Percentiles rank a stretch among this genome's conserved stretches.
phyloP scores from a whole-genome alignment of 2,329 filamentous ascomycete species.

The Grosmannia serpens region DNA sequence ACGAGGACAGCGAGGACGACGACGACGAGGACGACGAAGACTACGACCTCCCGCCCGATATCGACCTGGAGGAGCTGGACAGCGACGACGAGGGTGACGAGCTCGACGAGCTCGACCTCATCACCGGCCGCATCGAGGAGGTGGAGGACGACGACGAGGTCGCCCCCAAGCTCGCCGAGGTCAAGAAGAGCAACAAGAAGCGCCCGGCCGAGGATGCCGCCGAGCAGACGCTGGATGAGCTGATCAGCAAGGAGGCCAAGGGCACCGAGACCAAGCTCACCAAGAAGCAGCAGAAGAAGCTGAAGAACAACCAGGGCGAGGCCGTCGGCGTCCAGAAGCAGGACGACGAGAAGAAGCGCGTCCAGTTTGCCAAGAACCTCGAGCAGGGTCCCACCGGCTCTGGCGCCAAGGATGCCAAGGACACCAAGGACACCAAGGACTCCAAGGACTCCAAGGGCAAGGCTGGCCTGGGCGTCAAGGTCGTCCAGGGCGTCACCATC shows the following conservation, averaged over 20 bases:
- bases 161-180: conserved; percentile 45
- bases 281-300: conserved; percentile 97
- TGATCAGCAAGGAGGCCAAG: conserved; percentile 66
- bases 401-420: conserved; percentile 24
- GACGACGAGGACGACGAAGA: conserved; percentile 51
- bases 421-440: conserved; percentile 28
- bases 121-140: conserved; percentile 61
- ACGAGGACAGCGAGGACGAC: conserved; percentile 50
- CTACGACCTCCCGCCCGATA: conserved; percentile 70
- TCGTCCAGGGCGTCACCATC: conserved; percentile 77
- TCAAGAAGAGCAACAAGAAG: conserved; percentile 70
- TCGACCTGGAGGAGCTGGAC: conserved; percentile 65
- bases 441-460: conserved; percentile 26
- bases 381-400: conserved; percentile 88
- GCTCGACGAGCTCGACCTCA: conserved; percentile 65
- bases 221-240: conserved; percentile 62
- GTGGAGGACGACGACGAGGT: conserved; percentile 71
- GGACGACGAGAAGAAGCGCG: conserved; percentile 75
- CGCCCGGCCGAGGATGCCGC: conserved; percentile 68
- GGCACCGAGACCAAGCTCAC: conserved; percentile 58
- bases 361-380: conserved; percentile 97
- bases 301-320: conserved; percentile 97
- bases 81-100: conserved; percentile 62
- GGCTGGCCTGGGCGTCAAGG: conserved; percentile 57
- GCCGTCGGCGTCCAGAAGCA: conserved; percentile 55